Base-by-base conservation (phyloP, 805 yeast genomes). In the Wickerhamomyces silvicola region DNA sequence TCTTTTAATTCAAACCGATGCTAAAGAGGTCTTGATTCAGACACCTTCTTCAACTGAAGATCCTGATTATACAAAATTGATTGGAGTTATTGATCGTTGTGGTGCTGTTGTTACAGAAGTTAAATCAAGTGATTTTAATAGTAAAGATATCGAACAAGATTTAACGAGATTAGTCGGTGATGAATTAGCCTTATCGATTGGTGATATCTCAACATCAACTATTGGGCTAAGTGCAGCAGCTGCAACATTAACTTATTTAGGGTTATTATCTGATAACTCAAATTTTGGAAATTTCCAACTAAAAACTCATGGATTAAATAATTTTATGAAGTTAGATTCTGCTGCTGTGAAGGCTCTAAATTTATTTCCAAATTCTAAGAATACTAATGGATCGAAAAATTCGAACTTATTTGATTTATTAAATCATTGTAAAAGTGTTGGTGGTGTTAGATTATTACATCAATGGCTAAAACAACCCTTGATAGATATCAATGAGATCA, bases 401-500 rank as follows among this genome's bases (percentile, higher is more conserved):
- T 55, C 75, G 0, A 81, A 94, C 8, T 59, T 92, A 25, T 88
- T 74, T 52, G 96, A 94, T 17, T 66, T 92, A 27, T 62, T 92
- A 46, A 90, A 92, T 62, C 76, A 79, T 45, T 90, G 97, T 64
- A 86, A 83, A 47, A 81, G 94, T 4, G 69, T 76, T 2, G 86
- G 92, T n/a, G 99, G 99, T 7, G 65, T 90, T 2, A 70, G 97
- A 42, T 59, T 88, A 31, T 68, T 92, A 17, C 78, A 92, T 11
- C 95, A 86, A 50, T 92, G 98, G 98, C 67, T 92, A 39, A 92
- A 90, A 51, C 98, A 92, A 57, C 99, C 99, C 1, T 66, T 92
- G 30, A 78, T 94, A 32, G 75, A 76, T 42, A 50, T 69, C 9
- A 50, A 45, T 0, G 75, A 67, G 31, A 87, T 92, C 24, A 55